phyloP scores from a whole-genome alignment of 495 filamentous ascomycete species.

The Penicillium cinerascens region DNA sequence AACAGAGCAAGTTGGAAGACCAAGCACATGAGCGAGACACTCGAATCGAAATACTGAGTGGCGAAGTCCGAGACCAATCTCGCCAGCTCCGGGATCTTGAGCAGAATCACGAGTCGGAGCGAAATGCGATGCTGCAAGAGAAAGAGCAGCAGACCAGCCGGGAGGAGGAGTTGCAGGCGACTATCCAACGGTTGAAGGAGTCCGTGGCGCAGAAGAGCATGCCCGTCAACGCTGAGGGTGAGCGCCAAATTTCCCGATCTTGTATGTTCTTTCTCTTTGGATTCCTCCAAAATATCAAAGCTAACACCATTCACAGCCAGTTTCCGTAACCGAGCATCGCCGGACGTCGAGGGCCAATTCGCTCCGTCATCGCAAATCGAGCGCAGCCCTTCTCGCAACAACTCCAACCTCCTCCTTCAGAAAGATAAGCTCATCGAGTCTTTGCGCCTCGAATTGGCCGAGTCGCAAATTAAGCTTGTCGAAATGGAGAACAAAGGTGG shows the following conservation, averaged over 20 bases:
- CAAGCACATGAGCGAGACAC: conserved; percentile 76
- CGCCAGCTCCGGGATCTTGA: conserved; percentile 86
- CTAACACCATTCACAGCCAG: conserved; percentile 46
- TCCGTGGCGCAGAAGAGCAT: conserved; percentile 68
- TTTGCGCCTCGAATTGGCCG: conserved; percentile 84
- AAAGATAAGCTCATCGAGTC: conserved; percentile 96
- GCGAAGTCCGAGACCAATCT: conserved; percentile 72
- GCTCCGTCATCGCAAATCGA: conserved; percentile 81
- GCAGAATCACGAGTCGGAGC: conserved; percentile 82
- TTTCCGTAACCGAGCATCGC: conserved; percentile 49
- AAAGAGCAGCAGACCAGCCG: conserved; percentile 79
- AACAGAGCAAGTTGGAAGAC: conserved; percentile 85
- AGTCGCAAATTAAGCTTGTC: conserved; percentile 91
- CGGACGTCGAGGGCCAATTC: conserved; percentile 65
- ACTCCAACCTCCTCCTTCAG: conserved; percentile 81
- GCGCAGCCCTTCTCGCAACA: conserved; percentile 77
- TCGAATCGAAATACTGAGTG: conserved; percentile 71
- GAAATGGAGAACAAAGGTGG: conserved; percentile 92
- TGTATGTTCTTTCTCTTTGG: conserved; percentile 48
- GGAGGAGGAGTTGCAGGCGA: conserved; percentile 84
- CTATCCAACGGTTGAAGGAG: conserved; percentile 88
- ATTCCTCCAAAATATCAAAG: background rate
- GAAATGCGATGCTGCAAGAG: conserved; percentile 81
- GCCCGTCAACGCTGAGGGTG: conserved; percentile 57
- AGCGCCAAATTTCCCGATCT: conserved; percentile 62